Evolutionary conservation across 2,329 filamentous ascomycete genomes (phyloP), one percentile per base, ranked within the genome.

Genomic region (Domatiomyces globalis): DNA sequence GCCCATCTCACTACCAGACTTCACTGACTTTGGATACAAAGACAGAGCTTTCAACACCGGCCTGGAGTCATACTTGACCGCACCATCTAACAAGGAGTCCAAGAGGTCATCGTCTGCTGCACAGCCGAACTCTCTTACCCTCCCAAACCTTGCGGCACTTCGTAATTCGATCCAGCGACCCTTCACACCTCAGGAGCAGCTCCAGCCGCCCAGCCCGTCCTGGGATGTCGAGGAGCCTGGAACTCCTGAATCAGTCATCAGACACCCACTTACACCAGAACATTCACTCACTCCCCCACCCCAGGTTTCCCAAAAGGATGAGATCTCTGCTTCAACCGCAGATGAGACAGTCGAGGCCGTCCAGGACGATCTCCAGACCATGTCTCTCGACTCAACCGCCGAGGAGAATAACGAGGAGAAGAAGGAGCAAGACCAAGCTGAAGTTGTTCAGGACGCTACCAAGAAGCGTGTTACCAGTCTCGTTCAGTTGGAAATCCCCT

Each of bases 171-270:
- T 71, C 22, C 63, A 66, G 15, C 67, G 69, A n/a, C 66, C 69
- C n/a, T 61, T 56, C 46, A 61, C 56, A 2, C 58, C 58, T 9
- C 42, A 46, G 12, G 61, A 51, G 36, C 57, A 59, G 45, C 53
- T 62, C 4, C 44, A 56, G 45, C 56, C 55, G 45, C 58, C 56
- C 25, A 55, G 51, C 17, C 45, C 15, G 12, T 8, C 45, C 20
- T 47, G 45, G 45, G 45, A 5, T 12, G 29, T 5, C n/a, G 45
- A 47, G 2, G 81, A 84, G 56, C 80, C 80, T 8, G 78, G 80
- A 33, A 94, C 87, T 6, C 89, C 90, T 12, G 85, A 88, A 48
- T 96, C 90, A 5, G 89, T 96, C 19, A 90, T 95, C 57, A 85
- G 86, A 55, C 85, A 89, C 62, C 80, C 81, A 1, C 66, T 86